Evolutionary conservation across 495 filamentous ascomycete species (phyloP).

Genomic region (Penicillium cosmopolitanum): DNA sequence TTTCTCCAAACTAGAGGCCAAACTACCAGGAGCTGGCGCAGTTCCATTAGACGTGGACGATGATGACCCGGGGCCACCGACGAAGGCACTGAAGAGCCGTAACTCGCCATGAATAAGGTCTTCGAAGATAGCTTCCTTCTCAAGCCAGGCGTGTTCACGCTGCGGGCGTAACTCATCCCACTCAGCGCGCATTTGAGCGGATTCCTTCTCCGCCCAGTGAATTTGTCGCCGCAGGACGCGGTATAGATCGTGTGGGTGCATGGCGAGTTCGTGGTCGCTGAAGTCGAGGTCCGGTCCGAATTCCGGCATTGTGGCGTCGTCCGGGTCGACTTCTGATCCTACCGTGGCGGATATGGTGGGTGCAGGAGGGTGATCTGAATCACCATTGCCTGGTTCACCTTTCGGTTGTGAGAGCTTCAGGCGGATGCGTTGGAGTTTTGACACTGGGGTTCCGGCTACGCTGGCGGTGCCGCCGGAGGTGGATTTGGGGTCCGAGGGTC

Average conservation of each 20-base stretch:
- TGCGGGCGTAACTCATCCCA: conserved; percentile 66
- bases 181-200: conserved; percentile 61
- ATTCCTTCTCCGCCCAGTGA: conserved; percentile 78
- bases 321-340: conserved; percentile 48
- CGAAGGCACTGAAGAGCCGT: conserved; percentile 43
- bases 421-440: conserved; percentile 66
- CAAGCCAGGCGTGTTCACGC: conserved; percentile 77
- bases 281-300: conserved; percentile 55
- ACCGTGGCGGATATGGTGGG: conserved; percentile 49
- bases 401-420: conserved; percentile 63
- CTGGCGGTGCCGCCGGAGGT: conserved; percentile 47
- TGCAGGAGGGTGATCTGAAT: too few species aligned
- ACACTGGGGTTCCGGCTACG: conserved; percentile 48
- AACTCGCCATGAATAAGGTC: conserved; percentile 63
- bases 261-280: conserved; percentile 68
- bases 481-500: conserved; percentile 83
- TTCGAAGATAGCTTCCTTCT: conserved; percentile 74
- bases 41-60: conserved; percentile 1
- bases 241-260: conserved; percentile 71
- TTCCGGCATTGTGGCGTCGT: conserved; percentile 49
- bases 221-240: conserved; percentile 76
- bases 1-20: conserved; percentile 30
- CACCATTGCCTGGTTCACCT: conserved; percentile 26
- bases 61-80: conserved; percentile 22
- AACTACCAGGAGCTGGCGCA: conserved; percentile 21